phyloP scores from a whole-genome alignment of 2,329 filamentous ascomycete genomes.

The Colletotrichum cordylinicola region DNA sequence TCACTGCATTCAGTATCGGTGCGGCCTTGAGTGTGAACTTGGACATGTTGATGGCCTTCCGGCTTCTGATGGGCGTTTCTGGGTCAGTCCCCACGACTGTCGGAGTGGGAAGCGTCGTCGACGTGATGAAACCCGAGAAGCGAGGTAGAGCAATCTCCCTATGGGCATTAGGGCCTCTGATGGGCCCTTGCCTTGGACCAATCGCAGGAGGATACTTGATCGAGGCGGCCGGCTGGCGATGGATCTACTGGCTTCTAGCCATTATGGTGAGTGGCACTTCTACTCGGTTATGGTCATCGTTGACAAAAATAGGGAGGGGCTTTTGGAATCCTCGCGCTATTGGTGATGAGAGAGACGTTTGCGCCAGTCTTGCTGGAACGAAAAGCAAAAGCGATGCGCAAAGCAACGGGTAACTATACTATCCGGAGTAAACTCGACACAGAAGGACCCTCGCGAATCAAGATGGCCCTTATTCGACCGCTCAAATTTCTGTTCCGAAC shows the following conservation, averaged over 20 bases:
- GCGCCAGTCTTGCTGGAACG: conserved; percentile 42
- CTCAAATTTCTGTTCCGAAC: conserved; percentile 59
- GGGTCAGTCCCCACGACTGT: conserved; percentile 50
- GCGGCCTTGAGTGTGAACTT: conserved; percentile 43
- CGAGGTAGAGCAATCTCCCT: conserved; percentile 55
- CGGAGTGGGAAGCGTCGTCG: conserved; percentile 56
- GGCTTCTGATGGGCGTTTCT: conserved; percentile 49
- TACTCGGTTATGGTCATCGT: not conserved
- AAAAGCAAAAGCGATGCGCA: conserved; percentile 45
- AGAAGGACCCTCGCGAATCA: conserved; percentile 40
- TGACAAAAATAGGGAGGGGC: conserved; percentile 29
- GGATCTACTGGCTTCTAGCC: conserved; percentile 54
- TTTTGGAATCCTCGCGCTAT: conserved; percentile 37
- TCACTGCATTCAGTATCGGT: conserved; percentile 44
- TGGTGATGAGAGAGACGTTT: conserved; percentile 50
- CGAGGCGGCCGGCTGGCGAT: conserved; percentile 49
- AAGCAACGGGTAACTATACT: conserved; percentile 43
- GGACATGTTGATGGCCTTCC: conserved; percentile 50
- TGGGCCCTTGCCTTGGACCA: conserved; percentile 55
- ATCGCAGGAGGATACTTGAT: conserved; percentile 44
- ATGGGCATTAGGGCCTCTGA: conserved; percentile 54
- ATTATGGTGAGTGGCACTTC: conserved; percentile 43
- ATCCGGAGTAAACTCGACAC: conserved; percentile 46
- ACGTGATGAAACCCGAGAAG: conserved; percentile 50
- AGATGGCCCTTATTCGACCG: conserved; percentile 45